phyloP scores from a whole-genome alignment of 306 rosid species.

The Quercus agrifolia region DNA sequence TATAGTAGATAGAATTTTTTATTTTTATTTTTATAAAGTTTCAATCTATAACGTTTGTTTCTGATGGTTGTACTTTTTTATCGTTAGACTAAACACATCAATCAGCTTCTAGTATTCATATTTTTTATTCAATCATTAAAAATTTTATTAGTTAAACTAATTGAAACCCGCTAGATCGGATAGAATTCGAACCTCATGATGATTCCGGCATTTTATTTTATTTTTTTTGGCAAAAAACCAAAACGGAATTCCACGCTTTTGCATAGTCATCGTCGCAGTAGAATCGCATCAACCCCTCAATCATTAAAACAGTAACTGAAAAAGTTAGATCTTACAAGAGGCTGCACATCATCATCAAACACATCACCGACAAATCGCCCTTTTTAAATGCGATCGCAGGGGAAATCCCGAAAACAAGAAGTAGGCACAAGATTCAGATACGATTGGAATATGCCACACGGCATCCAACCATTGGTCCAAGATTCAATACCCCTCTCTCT shows the following conservation, averaged over 20 bases:
- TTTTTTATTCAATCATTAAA: rapidly evolving
- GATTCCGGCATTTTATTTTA: too few relatives aligned
- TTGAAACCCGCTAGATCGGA: rapidly evolving
- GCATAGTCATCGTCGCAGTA: too few relatives aligned
- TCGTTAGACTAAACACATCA: rapidly evolving
- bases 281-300: too few relatives aligned
- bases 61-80: rapidly evolving
- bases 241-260: too few relatives aligned
- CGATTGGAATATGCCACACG: background rate
- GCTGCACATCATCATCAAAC: too few relatives aligned
- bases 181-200: too few relatives aligned
- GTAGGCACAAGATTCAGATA: background rate
- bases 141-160: rapidly evolving
- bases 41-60: rapidly evolving
- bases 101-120: rapidly evolving
- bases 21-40: too few relatives aligned
- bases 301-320: too few relatives aligned
- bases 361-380: background rate
- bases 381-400: background rate
- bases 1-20: rapidly evolving
- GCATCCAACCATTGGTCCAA: background rate
- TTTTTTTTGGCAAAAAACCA: too few relatives aligned
- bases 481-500: background rate
- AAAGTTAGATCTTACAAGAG: too few relatives aligned
- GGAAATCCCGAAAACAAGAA: background rate